phyloP scores from a whole-genome alignment of 1,139 yeast genomes.

The Yamadazyma epiphylla region DNA sequence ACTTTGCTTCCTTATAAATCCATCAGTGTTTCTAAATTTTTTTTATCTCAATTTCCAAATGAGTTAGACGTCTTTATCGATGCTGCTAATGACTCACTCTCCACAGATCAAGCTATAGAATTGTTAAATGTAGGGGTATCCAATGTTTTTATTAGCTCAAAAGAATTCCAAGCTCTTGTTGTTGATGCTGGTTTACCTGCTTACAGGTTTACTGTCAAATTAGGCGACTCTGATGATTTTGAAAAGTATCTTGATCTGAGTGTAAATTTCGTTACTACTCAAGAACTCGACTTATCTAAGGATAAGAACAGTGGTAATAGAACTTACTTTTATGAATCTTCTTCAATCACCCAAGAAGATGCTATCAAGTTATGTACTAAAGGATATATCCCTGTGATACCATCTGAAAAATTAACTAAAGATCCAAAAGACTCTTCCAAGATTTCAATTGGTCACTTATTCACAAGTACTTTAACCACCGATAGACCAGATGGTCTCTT shows the following conservation, averaged over 20 bases:
- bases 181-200: conserved; percentile 57
- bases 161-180: conserved; percentile 29
- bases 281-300: conserved; percentile 15
- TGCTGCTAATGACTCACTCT: conserved; percentile 17
- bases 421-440: conserved; percentile 25
- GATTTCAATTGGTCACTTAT: conserved; percentile 47
- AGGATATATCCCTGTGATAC: conserved; percentile 49
- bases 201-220: conserved; percentile 48
- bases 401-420: conserved; percentile 38
- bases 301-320: conserved; percentile 39
- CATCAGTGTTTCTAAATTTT: conserved; percentile 30
- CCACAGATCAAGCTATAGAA: conserved; percentile 44
- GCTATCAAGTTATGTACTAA: conserved; percentile 27
- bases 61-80: conserved; percentile 33
- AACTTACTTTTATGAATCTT: conserved; percentile 23
- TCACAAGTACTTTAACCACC: conserved; percentile 59
- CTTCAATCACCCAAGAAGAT: conserved; percentile 17
- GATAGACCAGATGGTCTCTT: conserved; percentile 86
- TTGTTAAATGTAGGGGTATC: conserved; percentile 68
- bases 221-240: conserved; percentile 12
- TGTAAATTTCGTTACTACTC: conserved; percentile 18
- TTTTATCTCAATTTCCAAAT: conserved; percentile 30
- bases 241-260: conserved; percentile 17
- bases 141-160: conserved; percentile 42
- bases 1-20: conserved; percentile 29